Evolutionary conservation across 345 rosid species (phyloP).

Genomic region (Bruguiera sexangula): DNA sequence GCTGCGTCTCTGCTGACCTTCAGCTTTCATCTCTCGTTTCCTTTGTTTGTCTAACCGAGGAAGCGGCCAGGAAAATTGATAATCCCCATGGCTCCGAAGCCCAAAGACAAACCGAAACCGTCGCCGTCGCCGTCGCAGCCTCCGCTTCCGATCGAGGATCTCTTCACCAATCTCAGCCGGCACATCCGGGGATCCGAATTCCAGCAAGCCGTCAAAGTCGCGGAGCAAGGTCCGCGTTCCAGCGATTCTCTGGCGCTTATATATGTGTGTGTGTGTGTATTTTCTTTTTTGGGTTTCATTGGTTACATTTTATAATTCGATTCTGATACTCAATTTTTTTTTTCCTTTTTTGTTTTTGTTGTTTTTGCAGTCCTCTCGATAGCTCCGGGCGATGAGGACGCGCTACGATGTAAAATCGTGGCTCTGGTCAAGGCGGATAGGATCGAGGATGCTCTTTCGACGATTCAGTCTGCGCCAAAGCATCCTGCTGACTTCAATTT

Average conservation of each 20-base stretch:
- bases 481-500: constrained; percentile 55
- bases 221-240: constrained; percentile 58
- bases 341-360: background rate
- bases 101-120: constrained; percentile 55
- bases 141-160: constrained; percentile 75
- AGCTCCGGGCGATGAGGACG: constrained; percentile 78
- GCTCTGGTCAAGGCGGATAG: constrained; percentile 67
- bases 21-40: too few relatives aligned
- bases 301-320: background rate
- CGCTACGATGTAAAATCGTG: constrained; percentile 79
- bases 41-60: background rate
- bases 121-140: constrained; percentile 48
- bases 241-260: background rate
- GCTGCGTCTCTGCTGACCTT: too few relatives aligned
- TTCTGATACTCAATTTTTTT: background rate
- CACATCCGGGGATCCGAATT: constrained; percentile 62
- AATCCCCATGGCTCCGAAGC: constrained; percentile 67
- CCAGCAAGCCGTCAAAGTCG: constrained; percentile 56
- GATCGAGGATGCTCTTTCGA: constrained; percentile 62
- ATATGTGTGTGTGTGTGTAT: background rate
- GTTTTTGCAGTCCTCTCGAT: constrained; percentile 55
- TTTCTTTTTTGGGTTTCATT: background rate
- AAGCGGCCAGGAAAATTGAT: background rate
- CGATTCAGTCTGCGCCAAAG: constrained; percentile 46
- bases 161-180: constrained; percentile 58